Conservation (phyloP, 1,284 basidiomycete species). For the Boletus nobilissimus region DNA sequence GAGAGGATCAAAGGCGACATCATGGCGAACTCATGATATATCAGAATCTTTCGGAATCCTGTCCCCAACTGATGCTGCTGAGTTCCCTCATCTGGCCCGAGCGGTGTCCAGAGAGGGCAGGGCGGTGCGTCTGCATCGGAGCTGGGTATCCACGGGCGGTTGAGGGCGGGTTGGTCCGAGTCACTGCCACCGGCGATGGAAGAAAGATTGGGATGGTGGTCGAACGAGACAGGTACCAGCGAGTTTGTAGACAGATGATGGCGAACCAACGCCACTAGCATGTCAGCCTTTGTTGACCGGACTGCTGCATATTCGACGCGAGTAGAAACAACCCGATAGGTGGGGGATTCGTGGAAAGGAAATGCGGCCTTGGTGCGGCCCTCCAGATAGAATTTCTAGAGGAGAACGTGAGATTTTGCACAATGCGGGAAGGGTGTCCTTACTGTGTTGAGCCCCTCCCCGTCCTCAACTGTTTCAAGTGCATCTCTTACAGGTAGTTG, state of each 20-base stretch:
- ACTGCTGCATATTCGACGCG: not conserved
- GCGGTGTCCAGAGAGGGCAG: constrained; percentile 16
- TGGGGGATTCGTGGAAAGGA: constrained; percentile 20
- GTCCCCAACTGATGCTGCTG: not conserved
- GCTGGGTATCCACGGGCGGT: constrained; percentile 4
- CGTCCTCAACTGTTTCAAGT: constrained; percentile 17
- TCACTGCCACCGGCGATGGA: not conserved
- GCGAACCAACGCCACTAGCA: constrained; percentile 17
- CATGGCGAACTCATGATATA: constrained; percentile 27
- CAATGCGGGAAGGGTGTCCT: not conserved
- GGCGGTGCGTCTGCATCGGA: not conserved
- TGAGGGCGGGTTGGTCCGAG: constrained; percentile 2
- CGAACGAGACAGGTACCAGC: constrained; percentile 7
- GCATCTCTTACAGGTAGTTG: not conserved
- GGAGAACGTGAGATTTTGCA: not conserved
- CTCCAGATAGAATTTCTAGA: constrained; percentile 28
- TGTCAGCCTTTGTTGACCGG: constrained; percentile 22
- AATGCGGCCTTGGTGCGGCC: constrained; percentile 22
- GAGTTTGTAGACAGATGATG: constrained; percentile 18
- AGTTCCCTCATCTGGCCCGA: not conserved
- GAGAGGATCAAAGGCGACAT: constrained; percentile 26
- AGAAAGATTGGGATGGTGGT: not conserved
- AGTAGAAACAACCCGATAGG: constrained; percentile 5
- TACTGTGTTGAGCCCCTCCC: constrained; percentile 18
- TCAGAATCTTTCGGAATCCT: constrained; percentile 13